phyloP scores from a whole-genome alignment of 2,329 filamentous ascomycete genomes.

The Cercospora beticola region DNA sequence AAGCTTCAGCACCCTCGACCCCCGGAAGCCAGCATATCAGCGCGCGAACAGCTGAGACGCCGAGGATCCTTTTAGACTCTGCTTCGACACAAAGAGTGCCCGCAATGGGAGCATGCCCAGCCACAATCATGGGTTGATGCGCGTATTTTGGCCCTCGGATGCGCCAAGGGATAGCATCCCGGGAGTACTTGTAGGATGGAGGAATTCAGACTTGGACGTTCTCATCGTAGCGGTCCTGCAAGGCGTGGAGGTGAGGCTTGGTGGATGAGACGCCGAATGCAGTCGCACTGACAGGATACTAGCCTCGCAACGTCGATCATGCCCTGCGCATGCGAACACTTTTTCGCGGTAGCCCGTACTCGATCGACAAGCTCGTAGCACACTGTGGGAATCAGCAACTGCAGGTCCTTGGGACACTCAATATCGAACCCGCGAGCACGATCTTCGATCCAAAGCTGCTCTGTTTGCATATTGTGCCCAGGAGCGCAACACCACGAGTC shows the following conservation, averaged over 20 bases:
- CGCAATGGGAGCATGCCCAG: constrained; percentile 63
- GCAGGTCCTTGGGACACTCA: constrained; percentile 82
- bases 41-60: constrained; percentile 89
- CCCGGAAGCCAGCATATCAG: constrained; percentile 78
- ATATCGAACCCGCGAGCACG: constrained; percentile 54
- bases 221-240: constrained; percentile 88
- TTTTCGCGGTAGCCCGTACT: constrained; percentile 77
- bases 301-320: constrained; percentile 80
- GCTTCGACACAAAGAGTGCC: constrained; percentile 11
- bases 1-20: constrained; percentile 73
- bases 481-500: constrained; percentile 65
- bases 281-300: constrained; percentile 24
- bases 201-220: constrained; percentile 86
- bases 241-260: constrained; percentile 73
- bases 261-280: constrained; percentile 10
- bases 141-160: constrained; percentile 95
- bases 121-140: constrained; percentile 78
- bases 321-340: constrained; percentile 81
- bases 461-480: constrained; percentile 56
- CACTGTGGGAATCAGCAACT: constrained; percentile 80
- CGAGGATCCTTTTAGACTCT: constrained; percentile 79
- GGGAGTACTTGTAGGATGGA: constrained; percentile 92
- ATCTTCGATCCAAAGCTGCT: constrained; percentile 67
- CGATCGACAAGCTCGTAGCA: constrained; percentile 75
- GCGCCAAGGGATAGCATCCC: constrained; percentile 68